phyloP scores from a whole-genome alignment of 305 asterid species.

The Fraxinus latifolia region DNA sequence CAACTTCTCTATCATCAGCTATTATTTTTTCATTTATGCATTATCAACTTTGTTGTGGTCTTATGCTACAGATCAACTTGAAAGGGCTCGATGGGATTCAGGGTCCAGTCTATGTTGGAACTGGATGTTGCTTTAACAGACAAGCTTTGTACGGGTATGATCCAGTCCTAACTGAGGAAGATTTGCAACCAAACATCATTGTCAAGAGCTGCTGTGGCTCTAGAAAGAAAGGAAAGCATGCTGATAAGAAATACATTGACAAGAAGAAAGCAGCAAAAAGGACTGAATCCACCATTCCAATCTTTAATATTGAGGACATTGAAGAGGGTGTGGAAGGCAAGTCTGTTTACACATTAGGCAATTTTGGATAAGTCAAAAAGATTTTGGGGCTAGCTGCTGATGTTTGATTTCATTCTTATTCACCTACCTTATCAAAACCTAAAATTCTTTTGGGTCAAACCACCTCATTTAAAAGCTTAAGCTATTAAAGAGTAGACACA shows the following conservation, averaged over 20 bases:
- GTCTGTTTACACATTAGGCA: neutral
- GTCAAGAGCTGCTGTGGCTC: constrained; percentile 40
- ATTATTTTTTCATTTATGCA: neutral
- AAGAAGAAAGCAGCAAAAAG: constrained; percentile 33
- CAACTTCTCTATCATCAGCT: neutral
- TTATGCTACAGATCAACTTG: constrained; percentile 44
- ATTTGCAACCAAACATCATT: constrained; percentile 36
- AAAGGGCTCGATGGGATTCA: constrained; percentile 53
- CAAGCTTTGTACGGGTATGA: constrained; percentile 49
- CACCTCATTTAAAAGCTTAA: neutral
- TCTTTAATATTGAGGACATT: constrained; percentile 33
- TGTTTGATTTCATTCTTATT: neutral
- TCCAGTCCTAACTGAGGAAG: constrained; percentile 38
- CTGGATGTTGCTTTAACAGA: constrained; percentile 52
- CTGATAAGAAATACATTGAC: constrained; percentile 33
- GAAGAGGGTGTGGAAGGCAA: constrained; percentile 42
- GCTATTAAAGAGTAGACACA: neutral
- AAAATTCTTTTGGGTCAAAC: neutral
- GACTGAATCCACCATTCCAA: constrained; percentile 36
- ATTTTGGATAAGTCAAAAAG: neutral
- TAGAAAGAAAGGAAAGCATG: constrained; percentile 28
- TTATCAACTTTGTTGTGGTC: neutral
- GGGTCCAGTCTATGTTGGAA: constrained; percentile 54
- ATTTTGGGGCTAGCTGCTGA: neutral
- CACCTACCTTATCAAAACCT: neutral